These are phyloP conservation scores for Gnomoniopsis smithogilvyi DNA, from an alignment of 2,329 filamentous ascomycete species.

Conservation along the genomic window DNA sequence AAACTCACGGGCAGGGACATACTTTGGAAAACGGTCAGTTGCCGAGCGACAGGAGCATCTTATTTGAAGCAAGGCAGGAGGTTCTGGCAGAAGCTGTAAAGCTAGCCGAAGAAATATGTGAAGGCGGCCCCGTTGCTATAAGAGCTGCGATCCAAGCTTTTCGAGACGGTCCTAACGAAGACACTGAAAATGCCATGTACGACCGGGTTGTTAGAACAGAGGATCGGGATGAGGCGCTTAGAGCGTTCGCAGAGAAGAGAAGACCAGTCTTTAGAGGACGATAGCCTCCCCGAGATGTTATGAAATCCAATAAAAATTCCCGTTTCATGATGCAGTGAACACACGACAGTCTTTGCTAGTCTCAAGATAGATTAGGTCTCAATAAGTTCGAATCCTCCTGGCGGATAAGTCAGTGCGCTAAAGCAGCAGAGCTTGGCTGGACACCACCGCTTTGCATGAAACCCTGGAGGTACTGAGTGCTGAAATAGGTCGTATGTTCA, in stretches of 20 bases:
- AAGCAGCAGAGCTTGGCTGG: too few species aligned
- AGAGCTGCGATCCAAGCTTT: neutral
- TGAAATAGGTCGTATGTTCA: too few species aligned
- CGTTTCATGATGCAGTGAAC: too few species aligned
- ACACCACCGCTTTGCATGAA: too few species aligned
- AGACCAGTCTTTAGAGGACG: neutral
- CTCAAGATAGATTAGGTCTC: too few species aligned
- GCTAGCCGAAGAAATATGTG: slow-evolving; percentile 79
- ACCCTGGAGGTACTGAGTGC: too few species aligned
- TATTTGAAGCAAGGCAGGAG: slow-evolving; percentile 57
- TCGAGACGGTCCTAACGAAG: neutral
- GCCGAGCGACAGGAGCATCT: neutral
- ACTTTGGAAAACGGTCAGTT: neutral
- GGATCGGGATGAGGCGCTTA: neutral
- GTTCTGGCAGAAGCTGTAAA: slow-evolving; percentile 75
- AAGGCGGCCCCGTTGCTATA: slow-evolving; percentile 47
- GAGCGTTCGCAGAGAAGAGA: neutral
- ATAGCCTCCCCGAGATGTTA: too few species aligned
- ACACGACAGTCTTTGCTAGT: too few species aligned
- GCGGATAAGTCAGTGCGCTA: too few species aligned
- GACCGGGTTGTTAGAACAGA: neutral
- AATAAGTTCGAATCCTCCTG: too few species aligned
- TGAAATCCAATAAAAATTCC: too few species aligned
- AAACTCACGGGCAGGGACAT: slow-evolving; percentile 40
- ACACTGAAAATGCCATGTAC: neutral